These are phyloP conservation scores for Gastrodia elata DNA, from an alignment of 106 monocot genomes.

Conservation along the genomic window DNA sequence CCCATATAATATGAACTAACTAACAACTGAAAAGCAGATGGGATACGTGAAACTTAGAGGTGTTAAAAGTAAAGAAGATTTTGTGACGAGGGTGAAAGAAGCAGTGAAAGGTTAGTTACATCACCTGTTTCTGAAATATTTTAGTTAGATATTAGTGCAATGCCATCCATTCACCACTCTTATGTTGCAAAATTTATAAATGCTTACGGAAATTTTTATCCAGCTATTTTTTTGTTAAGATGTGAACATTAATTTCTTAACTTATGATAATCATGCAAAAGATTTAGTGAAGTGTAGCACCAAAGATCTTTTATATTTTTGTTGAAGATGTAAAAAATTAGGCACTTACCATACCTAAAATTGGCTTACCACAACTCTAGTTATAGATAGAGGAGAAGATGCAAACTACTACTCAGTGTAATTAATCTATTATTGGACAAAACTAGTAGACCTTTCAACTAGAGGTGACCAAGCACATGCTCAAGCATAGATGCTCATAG, in stretches of 20 bases:
- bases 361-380: no score
- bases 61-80: slow-evolving; percentile 48
- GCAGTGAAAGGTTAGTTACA: slow-evolving; percentile 51
- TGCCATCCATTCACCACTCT: background rate
- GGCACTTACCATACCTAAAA: no score
- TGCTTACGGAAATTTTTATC: background rate
- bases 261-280: no score
- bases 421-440: no score
- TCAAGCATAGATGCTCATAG: no score
- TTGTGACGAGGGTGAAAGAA: slow-evolving; percentile 52
- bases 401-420: no score
- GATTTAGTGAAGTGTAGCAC: no score
- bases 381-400: no score
- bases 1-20: background rate
- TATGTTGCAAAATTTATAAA: background rate
- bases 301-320: no score
- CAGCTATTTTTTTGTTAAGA: background rate
- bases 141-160: background rate
- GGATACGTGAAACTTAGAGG: slow-evolving; percentile 48
- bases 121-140: background rate
- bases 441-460: no score
- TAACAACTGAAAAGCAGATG: slow-evolving; percentile 41
- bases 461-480: no score
- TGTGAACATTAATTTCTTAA: background rate
- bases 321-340: no score